Evolutionary conservation across 768 basidiomycete species (phyloP), one percentile per base, ranked within the genome.

Genomic region (Hemileccinum rubropunctum): DNA sequence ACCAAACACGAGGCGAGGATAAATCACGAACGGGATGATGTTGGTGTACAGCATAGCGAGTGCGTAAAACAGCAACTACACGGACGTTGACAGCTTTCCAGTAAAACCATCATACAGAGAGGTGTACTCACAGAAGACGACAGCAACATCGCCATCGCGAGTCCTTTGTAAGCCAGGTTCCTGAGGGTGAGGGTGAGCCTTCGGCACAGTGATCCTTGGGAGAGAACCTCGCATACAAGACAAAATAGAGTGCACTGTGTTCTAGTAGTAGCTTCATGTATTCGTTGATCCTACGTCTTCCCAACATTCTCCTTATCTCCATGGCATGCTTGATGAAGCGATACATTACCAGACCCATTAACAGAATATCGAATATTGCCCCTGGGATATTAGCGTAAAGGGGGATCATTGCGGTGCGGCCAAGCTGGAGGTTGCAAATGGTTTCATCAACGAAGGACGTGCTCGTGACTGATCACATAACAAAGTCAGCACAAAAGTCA

Each of bases 231-330:
- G 26, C 40, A 15, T 28, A 58, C 57, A 58, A 34, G 35, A 53
- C 7, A 23, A 58, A 58, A 18, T 50, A 58, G 30, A 58, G 15
- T 5, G 40, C 21, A 39, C 30, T 58, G 36, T 58, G 39, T 14
- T 47, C 37, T 3, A 58, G 35, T 3, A 58, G 23, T 5, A 58
- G 15, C 27, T 8, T 32, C 56, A 58, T 53, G 20, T 46, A 58
- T 21, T 42, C 28, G 30, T 50, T 50, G 14, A 58, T n/a, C 13
- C 7, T 47, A 18, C 28, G 34, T 30, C 11, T 40, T 15, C 56
- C 56, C 4, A 43, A 3, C 18, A 12, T 45, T 18, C 20, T 21
- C 30, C 27, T 47, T 5, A 48, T 33, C 20, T 58, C 52, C 13
- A 45, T 45, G 30, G 21, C 9, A n/a, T 58, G 35, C 9, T 33